Percentiles rank a stretch among this genome's conserved stretches.
phyloP scores from a whole-genome alignment of 1,139 yeast genomes.

The Eremothecium cymbalariae region DNA sequence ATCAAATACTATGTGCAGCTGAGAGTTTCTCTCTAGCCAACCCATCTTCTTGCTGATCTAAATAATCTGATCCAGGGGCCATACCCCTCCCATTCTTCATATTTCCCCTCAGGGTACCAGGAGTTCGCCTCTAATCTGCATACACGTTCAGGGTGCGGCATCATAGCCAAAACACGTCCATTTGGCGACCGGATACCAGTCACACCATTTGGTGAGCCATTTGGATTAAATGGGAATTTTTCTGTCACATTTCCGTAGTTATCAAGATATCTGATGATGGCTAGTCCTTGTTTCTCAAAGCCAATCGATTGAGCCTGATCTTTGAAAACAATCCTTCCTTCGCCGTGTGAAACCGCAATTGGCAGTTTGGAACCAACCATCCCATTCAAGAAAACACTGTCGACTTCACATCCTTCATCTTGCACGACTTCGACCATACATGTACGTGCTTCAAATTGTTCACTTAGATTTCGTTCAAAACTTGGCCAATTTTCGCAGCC shows the following conservation, averaged over 20 bases:
- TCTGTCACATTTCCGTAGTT: constrained; percentile 81
- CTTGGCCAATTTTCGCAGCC: constrained; percentile 97
- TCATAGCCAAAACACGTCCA: constrained; percentile 95
- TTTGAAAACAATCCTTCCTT: constrained; percentile 79
- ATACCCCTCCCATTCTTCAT: constrained; percentile 55
- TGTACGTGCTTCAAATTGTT: constrained; percentile 95
- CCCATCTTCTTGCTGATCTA: constrained; percentile 94
- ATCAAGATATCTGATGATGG: constrained; percentile 74
- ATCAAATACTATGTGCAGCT: too few relatives aligned
- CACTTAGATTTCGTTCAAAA: constrained; percentile 83
- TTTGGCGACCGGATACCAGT: constrained; percentile 85
- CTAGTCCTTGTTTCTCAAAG: constrained; percentile 45
- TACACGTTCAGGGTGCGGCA: constrained; percentile 99
- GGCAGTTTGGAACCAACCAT: constrained; percentile 93
- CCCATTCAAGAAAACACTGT: constrained; percentile 69
- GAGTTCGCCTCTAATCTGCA: constrained; percentile 82
- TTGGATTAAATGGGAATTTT: constrained; percentile 88
- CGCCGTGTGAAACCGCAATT: constrained; percentile 98
- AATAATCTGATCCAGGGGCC: constrained; percentile 97
- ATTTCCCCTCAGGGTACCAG: constrained; percentile 73
- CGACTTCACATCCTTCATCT: constrained; percentile 41
- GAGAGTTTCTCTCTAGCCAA: constrained; percentile 35
- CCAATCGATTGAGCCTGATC: constrained; percentile 36
- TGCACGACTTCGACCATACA: constrained; percentile 75
- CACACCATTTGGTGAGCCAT: constrained; percentile 90